Evolutionary conservation across 805 yeast species (phyloP).

Genomic region (Metschnikowia matae): DNA sequence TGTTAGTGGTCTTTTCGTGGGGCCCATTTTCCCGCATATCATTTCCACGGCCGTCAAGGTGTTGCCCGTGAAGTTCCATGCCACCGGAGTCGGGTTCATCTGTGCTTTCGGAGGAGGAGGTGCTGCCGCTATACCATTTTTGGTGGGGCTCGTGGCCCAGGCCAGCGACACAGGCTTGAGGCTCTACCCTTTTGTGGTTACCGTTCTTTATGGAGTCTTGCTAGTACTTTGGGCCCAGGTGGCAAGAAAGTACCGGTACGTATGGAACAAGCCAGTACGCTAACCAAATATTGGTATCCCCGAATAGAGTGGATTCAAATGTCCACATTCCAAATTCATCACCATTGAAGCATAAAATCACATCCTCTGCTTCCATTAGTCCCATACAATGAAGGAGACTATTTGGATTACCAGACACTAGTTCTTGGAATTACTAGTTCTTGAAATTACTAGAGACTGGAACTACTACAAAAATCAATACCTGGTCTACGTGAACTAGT

Average conservation of each 20-base stretch:
- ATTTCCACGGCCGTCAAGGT: constrained; percentile 59
- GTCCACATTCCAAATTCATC: too few species aligned
- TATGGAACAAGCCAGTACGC: neutral
- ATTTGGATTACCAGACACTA: too few species aligned
- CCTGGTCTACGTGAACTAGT: too few species aligned
- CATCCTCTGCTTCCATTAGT: too few species aligned
- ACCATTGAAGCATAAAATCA: too few species aligned
- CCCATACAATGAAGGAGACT: too few species aligned
- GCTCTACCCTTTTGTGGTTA: constrained; percentile 30
- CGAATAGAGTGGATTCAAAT: too few species aligned
- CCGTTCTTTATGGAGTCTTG: constrained; percentile 23
- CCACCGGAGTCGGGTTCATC: constrained; percentile 67
- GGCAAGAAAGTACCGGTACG: constrained; percentile 1
- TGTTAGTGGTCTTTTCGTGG: constrained; percentile 46
- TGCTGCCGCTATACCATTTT: constrained; percentile 68
- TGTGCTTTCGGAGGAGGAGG: constrained; percentile 83
- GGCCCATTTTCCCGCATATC: constrained; percentile 63
- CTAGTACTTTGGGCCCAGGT: constrained; percentile 23
- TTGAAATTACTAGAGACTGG: too few species aligned
- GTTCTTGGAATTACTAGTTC: too few species aligned
- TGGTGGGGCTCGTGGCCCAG: constrained; percentile 50
- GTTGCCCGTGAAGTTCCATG: constrained; percentile 56
- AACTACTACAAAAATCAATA: too few species aligned
- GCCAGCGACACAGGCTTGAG: constrained; percentile 30
- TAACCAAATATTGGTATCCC: neutral